These are phyloP conservation scores for Hyphopichia pseudoburtonii DNA, from an alignment of 1,139 yeast species.

Conservation along the genomic window DNA sequence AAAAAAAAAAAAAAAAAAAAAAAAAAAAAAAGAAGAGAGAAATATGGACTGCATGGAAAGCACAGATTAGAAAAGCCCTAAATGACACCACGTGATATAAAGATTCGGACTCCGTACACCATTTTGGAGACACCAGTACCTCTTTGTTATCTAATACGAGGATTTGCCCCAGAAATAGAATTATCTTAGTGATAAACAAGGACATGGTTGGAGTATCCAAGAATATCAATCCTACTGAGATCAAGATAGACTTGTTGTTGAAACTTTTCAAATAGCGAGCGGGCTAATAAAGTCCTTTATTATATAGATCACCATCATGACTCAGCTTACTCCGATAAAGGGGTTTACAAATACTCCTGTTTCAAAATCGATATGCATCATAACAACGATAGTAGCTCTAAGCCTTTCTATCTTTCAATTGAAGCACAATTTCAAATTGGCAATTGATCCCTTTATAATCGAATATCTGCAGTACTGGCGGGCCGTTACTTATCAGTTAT, in stretches of 20 bases:
- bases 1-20: background rate
- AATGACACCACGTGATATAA: background rate
- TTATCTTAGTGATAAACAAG: background rate
- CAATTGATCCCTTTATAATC: conserved; percentile 59
- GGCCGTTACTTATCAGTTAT: conserved; percentile 51
- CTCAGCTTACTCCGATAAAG: conserved; percentile 41
- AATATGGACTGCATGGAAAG: too few relatives aligned
- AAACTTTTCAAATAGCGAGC: too few relatives aligned
- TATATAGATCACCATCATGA: conserved; percentile 14
- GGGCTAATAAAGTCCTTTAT: too few relatives aligned
- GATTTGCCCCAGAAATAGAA: background rate
- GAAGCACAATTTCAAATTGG: conserved; percentile 54
- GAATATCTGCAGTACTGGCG: conserved; percentile 73
- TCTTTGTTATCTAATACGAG: too few relatives aligned
- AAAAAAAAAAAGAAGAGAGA: background rate
- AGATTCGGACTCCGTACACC: conserved; percentile 1
- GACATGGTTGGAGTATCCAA: too few relatives aligned
- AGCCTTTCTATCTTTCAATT: conserved; percentile 53
- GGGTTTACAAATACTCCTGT: conserved; percentile 66
- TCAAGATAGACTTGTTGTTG: too few relatives aligned
- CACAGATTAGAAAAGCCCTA: too few relatives aligned
- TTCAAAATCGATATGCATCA: conserved; percentile 44
- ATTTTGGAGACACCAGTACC: background rate
- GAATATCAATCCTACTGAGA: too few relatives aligned
- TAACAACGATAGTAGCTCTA: conserved; percentile 48